Evolutionary conservation across 163 green algal genomes (phyloP).

Genomic region (Scenedesmus sp.): DNA sequence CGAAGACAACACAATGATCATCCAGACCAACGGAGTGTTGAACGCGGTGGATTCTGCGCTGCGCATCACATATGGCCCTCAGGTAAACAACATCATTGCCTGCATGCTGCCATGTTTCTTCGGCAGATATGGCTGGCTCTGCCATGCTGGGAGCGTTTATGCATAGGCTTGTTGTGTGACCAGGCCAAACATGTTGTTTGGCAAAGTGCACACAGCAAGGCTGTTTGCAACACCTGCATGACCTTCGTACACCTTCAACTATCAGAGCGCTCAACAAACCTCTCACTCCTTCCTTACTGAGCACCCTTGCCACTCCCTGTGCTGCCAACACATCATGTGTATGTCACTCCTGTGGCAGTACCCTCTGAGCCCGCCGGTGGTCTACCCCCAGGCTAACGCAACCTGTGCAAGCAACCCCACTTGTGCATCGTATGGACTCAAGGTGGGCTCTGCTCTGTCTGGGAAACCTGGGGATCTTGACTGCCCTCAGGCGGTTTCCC

Average conservation of each 20-base stretch:
- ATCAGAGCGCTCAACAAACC: too few relatives aligned
- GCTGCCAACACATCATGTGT: not conserved
- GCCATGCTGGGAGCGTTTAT: too few relatives aligned
- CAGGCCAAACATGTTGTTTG: not conserved
- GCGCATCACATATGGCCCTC: not conserved
- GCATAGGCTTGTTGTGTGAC: not conserved
- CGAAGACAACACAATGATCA: constrained; percentile 11
- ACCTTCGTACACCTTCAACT: too few relatives aligned
- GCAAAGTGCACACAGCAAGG: too few relatives aligned
- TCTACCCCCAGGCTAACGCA: not conserved
- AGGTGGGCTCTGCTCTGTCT: too few relatives aligned
- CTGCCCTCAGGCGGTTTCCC: too few relatives aligned
- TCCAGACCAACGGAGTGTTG: constrained; percentile 1
- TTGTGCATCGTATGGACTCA: not conserved
- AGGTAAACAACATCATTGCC: not conserved
- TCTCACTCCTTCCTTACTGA: too few relatives aligned
- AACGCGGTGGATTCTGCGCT: not conserved
- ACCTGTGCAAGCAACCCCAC: not conserved
- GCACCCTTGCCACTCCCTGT: not conserved
- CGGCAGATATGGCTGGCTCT: not conserved
- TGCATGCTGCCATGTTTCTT: not conserved
- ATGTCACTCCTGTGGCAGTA: not conserved
- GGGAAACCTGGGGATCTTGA: too few relatives aligned
- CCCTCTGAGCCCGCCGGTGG: not conserved
- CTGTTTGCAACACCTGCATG: too few relatives aligned